These are phyloP conservation scores for Ophiocytium majus DNA, from an alignment of 352 stramenopile species.

Conservation along the genomic window DNA sequence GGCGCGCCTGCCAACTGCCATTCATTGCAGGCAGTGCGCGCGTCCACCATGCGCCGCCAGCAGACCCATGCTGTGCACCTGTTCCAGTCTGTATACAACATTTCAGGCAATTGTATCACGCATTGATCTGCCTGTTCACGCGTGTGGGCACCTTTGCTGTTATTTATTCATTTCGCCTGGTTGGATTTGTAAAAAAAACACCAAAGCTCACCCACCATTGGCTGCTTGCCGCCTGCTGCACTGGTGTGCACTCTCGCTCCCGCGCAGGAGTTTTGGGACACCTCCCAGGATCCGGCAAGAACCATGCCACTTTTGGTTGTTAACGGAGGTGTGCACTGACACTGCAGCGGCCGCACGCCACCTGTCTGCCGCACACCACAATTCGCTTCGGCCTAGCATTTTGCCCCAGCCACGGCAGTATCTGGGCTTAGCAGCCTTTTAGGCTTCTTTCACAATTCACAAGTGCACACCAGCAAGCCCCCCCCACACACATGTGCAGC, in stretches of 20 bases:
- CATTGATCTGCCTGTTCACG: not conserved
- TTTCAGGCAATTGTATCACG: not conserved
- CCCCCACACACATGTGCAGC: not conserved
- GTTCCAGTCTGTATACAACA: not conserved
- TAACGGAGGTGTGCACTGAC: not conserved
- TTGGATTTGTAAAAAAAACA: not conserved
- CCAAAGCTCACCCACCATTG: too few relatives aligned
- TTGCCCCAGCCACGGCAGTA: not conserved
- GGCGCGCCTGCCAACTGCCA: too few relatives aligned
- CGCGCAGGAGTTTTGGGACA: constrained; percentile 7
- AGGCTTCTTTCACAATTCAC: not conserved
- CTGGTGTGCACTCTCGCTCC: not conserved
- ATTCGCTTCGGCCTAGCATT: too few relatives aligned
- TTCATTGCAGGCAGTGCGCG: too few relatives aligned
- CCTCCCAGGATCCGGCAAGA: not conserved
- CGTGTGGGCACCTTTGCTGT: not conserved
- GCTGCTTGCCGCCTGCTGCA: not conserved
- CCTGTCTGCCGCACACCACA: not conserved
- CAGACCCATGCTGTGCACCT: too few relatives aligned
- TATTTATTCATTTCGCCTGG: not conserved
- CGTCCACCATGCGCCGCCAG: too few relatives aligned
- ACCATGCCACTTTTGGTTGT: constrained; percentile 15
- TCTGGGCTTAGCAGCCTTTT: too few relatives aligned
- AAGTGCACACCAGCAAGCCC: not conserved
- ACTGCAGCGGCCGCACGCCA: not conserved